Evolutionary conservation across 164 flowering plant species (phyloP).

Genomic region (Aristolochia fimbriata): DNA sequence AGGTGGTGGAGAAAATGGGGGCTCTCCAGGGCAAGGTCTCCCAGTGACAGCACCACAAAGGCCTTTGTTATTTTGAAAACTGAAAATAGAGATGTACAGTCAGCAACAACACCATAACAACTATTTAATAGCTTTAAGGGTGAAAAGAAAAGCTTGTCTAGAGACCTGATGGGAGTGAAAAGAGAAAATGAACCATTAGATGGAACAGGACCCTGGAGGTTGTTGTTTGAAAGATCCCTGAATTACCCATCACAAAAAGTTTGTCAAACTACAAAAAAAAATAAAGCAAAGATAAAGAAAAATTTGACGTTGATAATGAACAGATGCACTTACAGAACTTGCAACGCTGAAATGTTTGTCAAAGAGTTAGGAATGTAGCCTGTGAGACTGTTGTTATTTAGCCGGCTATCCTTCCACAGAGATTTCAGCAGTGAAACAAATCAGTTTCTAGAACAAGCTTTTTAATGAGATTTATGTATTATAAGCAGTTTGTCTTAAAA

Average conservation of each 20-base stretch:
- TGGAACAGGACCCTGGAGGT: conserved; percentile 43
- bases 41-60: conserved; percentile 45
- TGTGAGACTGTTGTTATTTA: conserved; percentile 54
- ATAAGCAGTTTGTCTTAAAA: neutral
- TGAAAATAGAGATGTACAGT: conserved; percentile 18
- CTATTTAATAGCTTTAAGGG: neutral
- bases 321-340: conserved; percentile 50
- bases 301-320: neutral
- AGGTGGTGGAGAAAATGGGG: conserved; percentile 98
- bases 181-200: conserved; percentile 57
- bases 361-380: conserved; percentile 48
- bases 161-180: conserved; percentile 62
- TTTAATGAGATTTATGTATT: neutral
- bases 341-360: conserved; percentile 37
- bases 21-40: conserved; percentile 71
- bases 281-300: neutral
- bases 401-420: conserved; percentile 54
- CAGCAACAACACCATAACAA: neutral
- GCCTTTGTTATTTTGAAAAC: conserved; percentile 63
- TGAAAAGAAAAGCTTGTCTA: neutral
- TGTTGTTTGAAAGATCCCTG: conserved; percentile 68
- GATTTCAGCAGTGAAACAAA: conserved; percentile 9
- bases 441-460: conserved; percentile 8
- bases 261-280: neutral
- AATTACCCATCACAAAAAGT: conserved; percentile 1